phyloP scores from a whole-genome alignment of 768 basidiomycete genomes.

The Cystofilobasidium macerans region DNA sequence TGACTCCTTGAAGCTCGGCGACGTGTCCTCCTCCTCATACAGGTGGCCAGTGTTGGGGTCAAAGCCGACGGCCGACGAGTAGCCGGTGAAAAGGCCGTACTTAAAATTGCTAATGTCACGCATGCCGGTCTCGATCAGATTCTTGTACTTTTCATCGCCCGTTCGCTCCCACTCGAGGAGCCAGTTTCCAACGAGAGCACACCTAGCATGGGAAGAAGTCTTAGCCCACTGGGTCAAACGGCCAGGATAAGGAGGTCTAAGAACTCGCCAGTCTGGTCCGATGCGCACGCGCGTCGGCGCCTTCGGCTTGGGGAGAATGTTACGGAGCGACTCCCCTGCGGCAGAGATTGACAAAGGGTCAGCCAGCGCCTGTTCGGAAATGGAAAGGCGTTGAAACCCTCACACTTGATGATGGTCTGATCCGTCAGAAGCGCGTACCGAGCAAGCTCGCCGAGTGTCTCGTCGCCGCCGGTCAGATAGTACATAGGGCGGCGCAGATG shows the following conservation, averaged over 20 bases:
- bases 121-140: conserved; percentile 14
- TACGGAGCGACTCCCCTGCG: conserved; percentile 9
- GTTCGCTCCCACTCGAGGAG: conserved; percentile 13
- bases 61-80: conserved; percentile 7
- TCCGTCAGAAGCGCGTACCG: conserved; percentile 3
- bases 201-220: background rate
- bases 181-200: conserved; percentile 4
- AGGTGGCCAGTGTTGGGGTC: conserved; percentile 6
- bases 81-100: conserved; percentile 9
- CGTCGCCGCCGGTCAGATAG: conserved; percentile 14
- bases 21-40: conserved; percentile 12
- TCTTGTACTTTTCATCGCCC: background rate
- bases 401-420: background rate
- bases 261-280: conserved; percentile 1
- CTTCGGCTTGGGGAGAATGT: background rate
- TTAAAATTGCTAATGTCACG: background rate
- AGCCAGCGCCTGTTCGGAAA: too few species aligned
- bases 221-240: background rate
- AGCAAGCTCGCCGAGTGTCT: conserved; percentile 2
- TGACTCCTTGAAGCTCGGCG: conserved; percentile 3
- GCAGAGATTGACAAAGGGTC: background rate
- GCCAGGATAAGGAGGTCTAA: too few species aligned
- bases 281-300: conserved; percentile 9
- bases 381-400: too few species aligned
- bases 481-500: conserved; percentile 12